Conservation (phyloP, 1,284 basidiomycete species). For the Cutaneotrichosporon cavernicola region DNA sequence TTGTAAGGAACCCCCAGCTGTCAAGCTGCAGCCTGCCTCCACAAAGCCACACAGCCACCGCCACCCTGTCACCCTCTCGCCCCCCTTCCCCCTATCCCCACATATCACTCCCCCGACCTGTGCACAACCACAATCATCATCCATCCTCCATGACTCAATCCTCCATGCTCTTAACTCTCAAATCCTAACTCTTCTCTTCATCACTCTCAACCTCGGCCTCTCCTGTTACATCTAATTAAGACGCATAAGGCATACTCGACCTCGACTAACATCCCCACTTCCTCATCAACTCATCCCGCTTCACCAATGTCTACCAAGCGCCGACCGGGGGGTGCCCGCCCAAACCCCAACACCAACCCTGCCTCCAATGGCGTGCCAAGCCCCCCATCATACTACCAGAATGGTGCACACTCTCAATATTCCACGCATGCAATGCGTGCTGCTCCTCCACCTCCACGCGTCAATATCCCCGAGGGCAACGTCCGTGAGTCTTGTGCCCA, state of each 20-base stretch:
- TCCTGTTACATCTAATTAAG: no score
- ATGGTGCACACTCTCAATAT: neutral
- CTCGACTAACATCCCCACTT: neutral
- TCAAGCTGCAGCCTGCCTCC: no score
- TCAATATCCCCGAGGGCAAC: slow-evolving; percentile 49
- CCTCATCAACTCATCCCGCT: neutral
- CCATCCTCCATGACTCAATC: no score
- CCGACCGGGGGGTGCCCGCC: slow-evolving; percentile 25
- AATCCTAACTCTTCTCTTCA: neutral
- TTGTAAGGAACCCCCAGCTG: no score
- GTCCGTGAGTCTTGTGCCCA: slow-evolving; percentile 47
- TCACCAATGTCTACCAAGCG: slow-evolving; percentile 17
- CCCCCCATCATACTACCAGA: neutral
- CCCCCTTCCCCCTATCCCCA: no score
- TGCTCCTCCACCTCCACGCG: slow-evolving; percentile 28
- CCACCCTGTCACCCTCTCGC: no score
- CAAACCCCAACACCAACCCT: slow-evolving; percentile 15
- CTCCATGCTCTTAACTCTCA: no score
- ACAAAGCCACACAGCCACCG: no score
- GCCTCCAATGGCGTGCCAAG: neutral
- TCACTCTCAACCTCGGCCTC: neutral
- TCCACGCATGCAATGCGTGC: slow-evolving; percentile 15
- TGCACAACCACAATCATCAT: no score
- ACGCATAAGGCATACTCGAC: no score
- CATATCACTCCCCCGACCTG: no score